phyloP scores from a whole-genome alignment of 2,329 filamentous ascomycete genomes.

The Xylariaceae sp. region DNA sequence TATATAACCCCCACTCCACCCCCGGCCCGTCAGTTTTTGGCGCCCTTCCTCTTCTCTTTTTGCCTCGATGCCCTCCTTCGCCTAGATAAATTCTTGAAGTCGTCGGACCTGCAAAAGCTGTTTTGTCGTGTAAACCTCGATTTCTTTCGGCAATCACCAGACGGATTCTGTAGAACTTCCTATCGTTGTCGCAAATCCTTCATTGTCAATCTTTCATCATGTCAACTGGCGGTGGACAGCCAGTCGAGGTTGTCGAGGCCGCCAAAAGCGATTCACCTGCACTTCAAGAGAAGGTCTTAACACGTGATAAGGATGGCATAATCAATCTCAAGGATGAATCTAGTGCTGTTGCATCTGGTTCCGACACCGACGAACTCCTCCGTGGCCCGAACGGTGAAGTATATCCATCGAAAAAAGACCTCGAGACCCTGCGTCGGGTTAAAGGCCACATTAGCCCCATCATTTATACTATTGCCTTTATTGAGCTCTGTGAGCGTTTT shows the following conservation, averaged over 20 bases:
- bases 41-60: neutral
- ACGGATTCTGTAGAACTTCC: neutral
- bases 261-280: slow-evolving; percentile 14
- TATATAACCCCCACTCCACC: slow-evolving; percentile 5
- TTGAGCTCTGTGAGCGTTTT: slow-evolving; percentile 58
- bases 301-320: slow-evolving; percentile 6
- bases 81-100: neutral
- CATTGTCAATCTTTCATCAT: slow-evolving; percentile 31
- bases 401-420: slow-evolving; percentile 30
- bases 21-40: neutral
- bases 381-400: slow-evolving; percentile 36
- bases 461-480: slow-evolving; percentile 32
- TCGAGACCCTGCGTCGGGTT: slow-evolving; percentile 32
- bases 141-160: neutral
- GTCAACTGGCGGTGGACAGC: slow-evolving; percentile 28
- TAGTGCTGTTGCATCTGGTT: slow-evolving; percentile 22
- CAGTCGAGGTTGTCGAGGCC: slow-evolving; percentile 28
- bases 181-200: too few species aligned
- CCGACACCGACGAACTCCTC: slow-evolving; percentile 31
- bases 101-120: neutral
- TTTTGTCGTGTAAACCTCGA: neutral
- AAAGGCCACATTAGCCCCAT: slow-evolving; percentile 28
- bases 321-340: slow-evolving; percentile 14
- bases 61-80: neutral
- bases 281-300: slow-evolving; percentile 21